Percentiles rank a stretch among this genome's conserved stretches.
Conservation (phyloP, 768 basidiomycete species). For the Grammothele lineata region DNA sequence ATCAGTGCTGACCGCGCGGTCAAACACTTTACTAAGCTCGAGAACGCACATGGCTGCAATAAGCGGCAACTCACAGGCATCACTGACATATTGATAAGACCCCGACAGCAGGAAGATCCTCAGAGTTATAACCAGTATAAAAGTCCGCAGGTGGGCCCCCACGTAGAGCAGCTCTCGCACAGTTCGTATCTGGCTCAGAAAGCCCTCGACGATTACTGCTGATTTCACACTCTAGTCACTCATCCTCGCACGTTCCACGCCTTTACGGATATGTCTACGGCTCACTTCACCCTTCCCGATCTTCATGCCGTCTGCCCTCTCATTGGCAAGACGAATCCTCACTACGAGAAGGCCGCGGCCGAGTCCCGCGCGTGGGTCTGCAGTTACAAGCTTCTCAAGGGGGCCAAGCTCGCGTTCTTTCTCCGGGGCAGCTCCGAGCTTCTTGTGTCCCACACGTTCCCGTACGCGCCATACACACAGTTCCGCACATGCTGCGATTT, state of each 20-base stretch:
- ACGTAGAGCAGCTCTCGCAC: too few species aligned
- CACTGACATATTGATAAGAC: too few species aligned
- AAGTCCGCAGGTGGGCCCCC: too few species aligned
- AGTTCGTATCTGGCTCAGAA: too few species aligned
- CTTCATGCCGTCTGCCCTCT: constrained; percentile 46
- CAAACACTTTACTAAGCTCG: too few species aligned
- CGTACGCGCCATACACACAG: constrained; percentile 54
- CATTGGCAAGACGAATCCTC: constrained; percentile 50
- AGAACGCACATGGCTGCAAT: too few species aligned
- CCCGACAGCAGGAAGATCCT: too few species aligned
- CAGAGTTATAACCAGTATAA: too few species aligned
- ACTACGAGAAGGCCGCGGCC: constrained; percentile 52
- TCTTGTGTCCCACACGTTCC: constrained; percentile 59
- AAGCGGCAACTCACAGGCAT: too few species aligned
- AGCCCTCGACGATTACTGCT: too few species aligned
- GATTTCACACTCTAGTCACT: neutral
- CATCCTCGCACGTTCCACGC: neutral
- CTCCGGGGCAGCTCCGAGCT: constrained; percentile 60
- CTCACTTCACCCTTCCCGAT: constrained; percentile 53
- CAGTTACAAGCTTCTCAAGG: constrained; percentile 55
- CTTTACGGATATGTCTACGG: constrained; percentile 8
- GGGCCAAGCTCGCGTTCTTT: constrained; percentile 60
- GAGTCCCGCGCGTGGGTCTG: constrained; percentile 66
- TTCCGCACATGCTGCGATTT: constrained; percentile 65
- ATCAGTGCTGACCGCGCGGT: too few species aligned